Percentiles rank a stretch among this genome's conserved stretches.
Conservation (phyloP, 129 eudicot species). For the Lactuca sativa region DNA sequence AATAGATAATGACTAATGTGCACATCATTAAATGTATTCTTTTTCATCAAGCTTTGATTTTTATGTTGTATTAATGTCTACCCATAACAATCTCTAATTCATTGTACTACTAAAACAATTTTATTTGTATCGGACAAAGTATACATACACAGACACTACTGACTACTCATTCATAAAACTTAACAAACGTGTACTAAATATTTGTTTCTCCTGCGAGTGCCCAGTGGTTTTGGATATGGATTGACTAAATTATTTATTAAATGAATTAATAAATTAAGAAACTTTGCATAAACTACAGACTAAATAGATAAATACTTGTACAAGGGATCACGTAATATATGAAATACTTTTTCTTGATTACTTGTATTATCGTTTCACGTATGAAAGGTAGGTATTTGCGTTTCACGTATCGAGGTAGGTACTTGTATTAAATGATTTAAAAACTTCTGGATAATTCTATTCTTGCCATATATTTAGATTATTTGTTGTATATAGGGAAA, state of each 20-base stretch:
- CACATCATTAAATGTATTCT: too few relatives aligned
- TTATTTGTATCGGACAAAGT: too few relatives aligned
- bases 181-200: neutral
- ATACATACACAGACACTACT: neutral
- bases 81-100: too few relatives aligned
- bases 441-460: neutral
- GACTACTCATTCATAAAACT: neutral
- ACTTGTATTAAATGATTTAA: neutral
- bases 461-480: neutral
- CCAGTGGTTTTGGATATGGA: neutral
- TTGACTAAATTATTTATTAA: neutral
- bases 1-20: too few relatives aligned
- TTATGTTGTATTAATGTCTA: too few relatives aligned
- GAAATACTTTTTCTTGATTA: neutral
- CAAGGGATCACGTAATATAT: conserved; percentile 14
- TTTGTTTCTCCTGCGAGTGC: neutral
- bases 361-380: conserved; percentile 35
- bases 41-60: too few relatives aligned
- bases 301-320: neutral
- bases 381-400: conserved; percentile 12
- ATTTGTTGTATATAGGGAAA: too few relatives aligned
- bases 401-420: neutral
- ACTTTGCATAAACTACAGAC: neutral
- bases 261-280: neutral
- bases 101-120: too few relatives aligned